A percentile compares a stretch with the other conserved stretches of the same genome.
phyloP scores from a whole-genome alignment of 2,329 filamentous ascomycete species.

The Cytospora leucostoma region DNA sequence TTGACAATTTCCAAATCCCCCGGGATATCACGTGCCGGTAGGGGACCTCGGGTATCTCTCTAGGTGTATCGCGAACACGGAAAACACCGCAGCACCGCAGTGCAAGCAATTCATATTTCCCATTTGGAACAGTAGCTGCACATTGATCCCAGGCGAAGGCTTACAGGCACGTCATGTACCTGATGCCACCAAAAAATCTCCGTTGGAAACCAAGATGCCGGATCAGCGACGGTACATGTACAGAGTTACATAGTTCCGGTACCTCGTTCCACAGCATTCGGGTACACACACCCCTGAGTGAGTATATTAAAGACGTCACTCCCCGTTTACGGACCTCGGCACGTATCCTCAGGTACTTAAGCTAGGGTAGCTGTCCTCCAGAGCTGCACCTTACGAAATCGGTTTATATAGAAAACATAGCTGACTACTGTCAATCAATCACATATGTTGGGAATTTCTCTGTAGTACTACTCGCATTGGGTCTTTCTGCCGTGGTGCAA shows the following conservation, averaged over 20 bases:
- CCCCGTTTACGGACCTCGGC: not conserved
- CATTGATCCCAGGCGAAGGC: not conserved
- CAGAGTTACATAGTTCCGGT: not conserved
- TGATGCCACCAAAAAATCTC: not conserved
- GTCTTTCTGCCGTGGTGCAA: too few species aligned
- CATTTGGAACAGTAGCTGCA: not conserved
- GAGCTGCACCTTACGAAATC: too few species aligned
- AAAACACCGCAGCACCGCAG: not conserved
- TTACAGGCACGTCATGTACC: not conserved
- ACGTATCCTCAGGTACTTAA: too few species aligned
- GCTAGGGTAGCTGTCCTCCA: too few species aligned
- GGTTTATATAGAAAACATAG: too few species aligned
- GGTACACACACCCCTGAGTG: not conserved
- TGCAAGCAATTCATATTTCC: not conserved
- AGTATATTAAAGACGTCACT: not conserved
- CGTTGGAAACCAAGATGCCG: not conserved
- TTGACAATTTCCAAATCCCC: conserved; percentile 8
- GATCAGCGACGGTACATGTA: not conserved
- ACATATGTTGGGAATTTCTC: too few species aligned
- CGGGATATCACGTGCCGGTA: conserved; percentile 16
- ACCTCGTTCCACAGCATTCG: not conserved
- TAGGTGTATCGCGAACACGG: not conserved
- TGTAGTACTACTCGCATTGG: too few species aligned
- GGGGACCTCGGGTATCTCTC: not conserved
- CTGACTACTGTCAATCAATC: too few species aligned